phyloP scores from a whole-genome alignment of 805 yeast species.

The Ogataea ganodermae region DNA sequence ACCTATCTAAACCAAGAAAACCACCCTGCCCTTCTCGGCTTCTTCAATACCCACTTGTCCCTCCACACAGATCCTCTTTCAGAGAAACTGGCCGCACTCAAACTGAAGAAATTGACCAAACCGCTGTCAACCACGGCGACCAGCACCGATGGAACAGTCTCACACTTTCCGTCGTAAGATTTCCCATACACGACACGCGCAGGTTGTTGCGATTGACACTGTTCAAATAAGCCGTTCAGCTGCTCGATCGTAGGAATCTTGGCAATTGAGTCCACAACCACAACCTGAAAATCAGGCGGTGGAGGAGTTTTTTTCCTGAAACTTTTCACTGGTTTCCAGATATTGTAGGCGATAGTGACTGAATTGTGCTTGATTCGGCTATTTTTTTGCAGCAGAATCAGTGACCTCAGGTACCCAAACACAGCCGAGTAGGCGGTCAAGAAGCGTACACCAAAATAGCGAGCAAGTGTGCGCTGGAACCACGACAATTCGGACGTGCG shows the following conservation, averaged over 20 bases:
- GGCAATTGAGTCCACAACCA: constrained; percentile 52
- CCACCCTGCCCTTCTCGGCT: constrained; percentile 3
- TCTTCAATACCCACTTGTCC: constrained; percentile 15
- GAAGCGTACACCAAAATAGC: constrained; percentile 4
- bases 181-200: constrained; percentile 12
- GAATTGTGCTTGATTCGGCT: constrained; percentile 7
- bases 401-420: constrained; percentile 20
- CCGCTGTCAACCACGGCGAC: constrained; percentile 80
- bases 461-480: background rate
- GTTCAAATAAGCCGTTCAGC: constrained; percentile 39
- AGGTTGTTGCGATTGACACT: constrained; percentile 15
- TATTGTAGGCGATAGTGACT: constrained; percentile 51
- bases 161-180: constrained; percentile 36
- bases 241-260: constrained; percentile 51
- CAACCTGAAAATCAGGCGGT: constrained; percentile 72
- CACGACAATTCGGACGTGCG: background rate
- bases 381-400: background rate
- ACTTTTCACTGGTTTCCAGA: constrained; percentile 80
- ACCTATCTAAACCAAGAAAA: background rate
- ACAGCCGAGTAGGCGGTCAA: constrained; percentile 10
- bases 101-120: constrained; percentile 61
- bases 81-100: constrained; percentile 52
- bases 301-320: constrained; percentile 74
- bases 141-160: constrained; percentile 53
- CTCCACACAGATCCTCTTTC: constrained; percentile 32